A percentile compares a stretch with the other conserved stretches of the same genome.
Evolutionary conservation across 352 stramenopile species (phyloP).

Genomic region (Peronosclerospora sorghi): DNA sequence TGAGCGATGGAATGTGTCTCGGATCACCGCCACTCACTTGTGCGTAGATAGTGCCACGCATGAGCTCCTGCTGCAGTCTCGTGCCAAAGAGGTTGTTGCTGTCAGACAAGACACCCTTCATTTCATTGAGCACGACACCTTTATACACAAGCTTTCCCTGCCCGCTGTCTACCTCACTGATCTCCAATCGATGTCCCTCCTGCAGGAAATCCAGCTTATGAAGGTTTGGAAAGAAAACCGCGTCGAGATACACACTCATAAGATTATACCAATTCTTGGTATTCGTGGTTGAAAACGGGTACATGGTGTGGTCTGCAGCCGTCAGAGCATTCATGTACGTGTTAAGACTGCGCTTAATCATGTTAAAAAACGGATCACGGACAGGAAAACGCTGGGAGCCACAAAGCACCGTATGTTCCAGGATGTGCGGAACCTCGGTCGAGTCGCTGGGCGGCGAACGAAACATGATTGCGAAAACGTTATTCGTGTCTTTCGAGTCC

Average conservation of each 20-base stretch:
- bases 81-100: conserved; percentile 89
- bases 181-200: conserved; percentile 67
- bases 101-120: conserved; percentile 97
- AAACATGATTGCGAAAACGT: conserved; percentile 93
- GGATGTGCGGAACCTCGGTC: conserved; percentile 95
- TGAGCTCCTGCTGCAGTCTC: conserved; percentile 85
- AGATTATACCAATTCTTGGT: conserved; percentile 96
- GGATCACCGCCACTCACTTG: conserved; percentile 77
- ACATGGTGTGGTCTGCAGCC: conserved; percentile 97
- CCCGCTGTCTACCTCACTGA: conserved; percentile 23
- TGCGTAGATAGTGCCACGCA: conserved; percentile 82
- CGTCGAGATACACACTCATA: conserved; percentile 95
- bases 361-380: conserved; percentile 98
- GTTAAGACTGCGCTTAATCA: conserved; percentile 96
- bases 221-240: conserved; percentile 92
- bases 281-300: conserved; percentile 97
- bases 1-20: conserved; percentile 53
- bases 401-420: conserved; percentile 93
- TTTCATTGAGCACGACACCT: conserved; percentile 99
- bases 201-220: conserved; percentile 64
- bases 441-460: conserved; percentile 92
- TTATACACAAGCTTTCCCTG: conserved; percentile 54
- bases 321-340: conserved; percentile 99
- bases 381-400: conserved; percentile 94
- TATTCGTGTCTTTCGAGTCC: conserved; percentile 75